Percentiles rank a stretch among this genome's conserved stretches.
phyloP scores from a whole-genome alignment of 768 basidiomycete species.

The Tephrocybe sp. region DNA sequence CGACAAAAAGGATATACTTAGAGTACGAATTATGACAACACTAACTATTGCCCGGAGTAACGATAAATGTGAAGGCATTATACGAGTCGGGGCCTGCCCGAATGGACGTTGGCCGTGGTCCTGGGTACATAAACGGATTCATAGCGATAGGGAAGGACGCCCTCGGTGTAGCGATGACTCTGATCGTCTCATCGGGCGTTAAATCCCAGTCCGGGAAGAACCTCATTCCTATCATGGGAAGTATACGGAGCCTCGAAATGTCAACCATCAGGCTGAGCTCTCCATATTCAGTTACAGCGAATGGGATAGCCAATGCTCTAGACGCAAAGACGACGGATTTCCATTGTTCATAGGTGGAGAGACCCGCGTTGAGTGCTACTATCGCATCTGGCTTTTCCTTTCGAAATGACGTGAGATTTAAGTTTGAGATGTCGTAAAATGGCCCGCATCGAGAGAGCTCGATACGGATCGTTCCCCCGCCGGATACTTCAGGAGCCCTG shows the following conservation, averaged over 20 bases:
- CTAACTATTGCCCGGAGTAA: conserved; percentile 17
- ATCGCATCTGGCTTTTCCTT: conserved; percentile 37
- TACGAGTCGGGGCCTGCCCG: conserved; percentile 8
- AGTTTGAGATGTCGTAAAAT: conserved; percentile 14
- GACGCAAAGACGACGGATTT: conserved; percentile 28
- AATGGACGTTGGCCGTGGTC: conserved; percentile 7
- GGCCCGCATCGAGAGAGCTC: conserved; percentile 25
- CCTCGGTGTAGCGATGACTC: conserved; percentile 1
- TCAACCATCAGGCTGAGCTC: conserved; percentile 12
- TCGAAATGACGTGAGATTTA: conserved; percentile 6
- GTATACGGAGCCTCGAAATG: neutral
- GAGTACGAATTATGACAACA: too few relatives aligned
- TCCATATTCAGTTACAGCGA: conserved; percentile 23
- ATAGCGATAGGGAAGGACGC: conserved; percentile 6
- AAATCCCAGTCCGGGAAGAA: too few relatives aligned
- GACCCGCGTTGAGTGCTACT: conserved; percentile 40
- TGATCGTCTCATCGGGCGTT: conserved; percentile 1
- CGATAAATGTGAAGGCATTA: conserved; percentile 17
- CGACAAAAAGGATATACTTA: too few relatives aligned
- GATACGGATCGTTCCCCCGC: conserved; percentile 37
- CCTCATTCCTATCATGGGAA: neutral
- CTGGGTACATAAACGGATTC: conserved; percentile 24
- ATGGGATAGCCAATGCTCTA: conserved; percentile 25
- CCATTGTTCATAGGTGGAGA: conserved; percentile 38
- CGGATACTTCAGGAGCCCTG: conserved; percentile 33